A percentile compares a stretch with the other conserved stretches of the same genome.
Evolutionary conservation across 306 rosid genomes (phyloP).

Genomic region (Vigna trinervia): DNA sequence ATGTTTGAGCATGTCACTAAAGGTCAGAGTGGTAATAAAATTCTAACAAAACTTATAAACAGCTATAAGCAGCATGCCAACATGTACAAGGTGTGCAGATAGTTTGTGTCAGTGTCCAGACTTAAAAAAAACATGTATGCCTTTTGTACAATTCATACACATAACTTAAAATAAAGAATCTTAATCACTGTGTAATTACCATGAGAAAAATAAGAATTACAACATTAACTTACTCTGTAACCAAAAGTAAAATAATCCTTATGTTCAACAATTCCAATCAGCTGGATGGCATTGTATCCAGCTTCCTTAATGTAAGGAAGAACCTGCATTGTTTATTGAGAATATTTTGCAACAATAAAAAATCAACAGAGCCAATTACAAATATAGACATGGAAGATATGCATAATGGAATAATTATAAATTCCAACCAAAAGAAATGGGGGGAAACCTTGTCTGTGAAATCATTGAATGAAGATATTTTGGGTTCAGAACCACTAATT

Average conservation of each 20-base stretch:
- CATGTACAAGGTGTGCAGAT: conserved; percentile 6
- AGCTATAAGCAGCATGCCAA: background rate
- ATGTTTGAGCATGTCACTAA: conserved; percentile 38
- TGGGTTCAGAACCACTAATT: conserved; percentile 91
- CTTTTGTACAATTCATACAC: conserved; percentile 19
- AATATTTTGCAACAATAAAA: conserved; percentile 36
- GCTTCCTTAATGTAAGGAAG: conserved; percentile 93
- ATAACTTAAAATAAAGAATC: conserved; percentile 12
- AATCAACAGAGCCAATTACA: conserved; percentile 25
- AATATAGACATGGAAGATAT: conserved; percentile 19
- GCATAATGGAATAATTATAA: conserved; percentile 28
- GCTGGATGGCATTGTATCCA: conserved; percentile 89
- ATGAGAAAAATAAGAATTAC: conserved; percentile 32
- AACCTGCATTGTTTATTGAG: conserved; percentile 58
- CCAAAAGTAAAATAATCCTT: conserved; percentile 98
- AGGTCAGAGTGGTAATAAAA: conserved; percentile 16
- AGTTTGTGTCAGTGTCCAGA: conserved; percentile 4
- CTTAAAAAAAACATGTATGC: conserved; percentile 32
- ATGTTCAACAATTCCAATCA: conserved; percentile 91
- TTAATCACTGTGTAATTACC: conserved; percentile 7
- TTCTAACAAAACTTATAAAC: conserved; percentile 2
- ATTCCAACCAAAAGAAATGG: background rate
- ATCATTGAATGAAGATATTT: conserved; percentile 78
- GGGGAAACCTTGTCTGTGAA: conserved; percentile 65
- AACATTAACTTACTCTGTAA: conserved; percentile 70